Base-by-base conservation (phyloP, 352 stramenopile genomes). In the Phytopythium aichiense region DNA sequence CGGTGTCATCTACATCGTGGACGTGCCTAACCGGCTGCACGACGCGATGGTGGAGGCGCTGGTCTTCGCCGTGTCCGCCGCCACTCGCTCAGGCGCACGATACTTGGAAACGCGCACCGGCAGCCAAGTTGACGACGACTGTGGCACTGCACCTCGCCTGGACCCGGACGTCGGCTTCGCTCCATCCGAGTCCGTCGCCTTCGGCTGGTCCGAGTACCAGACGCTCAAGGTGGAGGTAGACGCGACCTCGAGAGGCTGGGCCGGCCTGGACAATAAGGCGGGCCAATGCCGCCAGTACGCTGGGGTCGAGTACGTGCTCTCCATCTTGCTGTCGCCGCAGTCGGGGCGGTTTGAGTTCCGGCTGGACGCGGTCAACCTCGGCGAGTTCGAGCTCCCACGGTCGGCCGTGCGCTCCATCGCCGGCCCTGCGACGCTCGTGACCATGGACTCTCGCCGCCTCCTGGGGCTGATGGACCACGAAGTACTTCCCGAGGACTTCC, bases 151-250 rank as follows among this genome's bases (percentile, higher is more conserved):
- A 22, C 46, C 22, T 18, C 46, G 46, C 0, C 22, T 52, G 2
- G 23, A 52, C 1, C 46, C 46, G 8, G 46, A 52, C 46, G 46
- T 52, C 46, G 46, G 46, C 46, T 52, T 52, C n/a, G 46, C n/a
- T 3, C 46, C 46, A 9, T 52, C 46, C 22, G 22, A 6, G 9
- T 20, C 2, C 22, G 46, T 52, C 22, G 46, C 11, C n/a, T 50
- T 16, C n/a, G 7, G 30, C 46, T 52, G 46, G 46, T 33, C n/a
- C 22, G 46, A 52, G 46, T 52, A 11, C 23, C 22, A 52, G 46
- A 52, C 23, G 13, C 46, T 52, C 46, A 52, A 52, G 23, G 23
- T 52, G 11, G 46, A 52, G 46, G 22, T 52, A 22, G 46, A 33
- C 46, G 22, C 23, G 22, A 33, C 22, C 6, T 33, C 46, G 8